phyloP scores from a whole-genome alignment of 2,329 filamentous ascomycete genomes.

The Colletotrichum cuscutae region DNA sequence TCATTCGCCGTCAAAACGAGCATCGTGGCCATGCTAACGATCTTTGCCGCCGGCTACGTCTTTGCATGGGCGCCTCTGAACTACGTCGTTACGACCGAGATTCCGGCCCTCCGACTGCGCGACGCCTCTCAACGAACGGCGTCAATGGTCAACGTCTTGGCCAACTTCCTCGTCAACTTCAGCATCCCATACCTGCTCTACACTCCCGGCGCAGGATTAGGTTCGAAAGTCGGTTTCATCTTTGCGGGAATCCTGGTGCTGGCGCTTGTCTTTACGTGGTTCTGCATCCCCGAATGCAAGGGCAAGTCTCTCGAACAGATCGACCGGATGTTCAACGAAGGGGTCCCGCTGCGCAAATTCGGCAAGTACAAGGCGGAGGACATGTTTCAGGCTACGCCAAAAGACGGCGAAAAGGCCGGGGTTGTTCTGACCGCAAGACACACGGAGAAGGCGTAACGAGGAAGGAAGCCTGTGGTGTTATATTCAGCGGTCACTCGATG shows the following conservation, averaged over 20 bases:
- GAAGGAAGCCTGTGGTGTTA: background rate
- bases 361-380: conserved; percentile 22
- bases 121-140: conserved; percentile 27
- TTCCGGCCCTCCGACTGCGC: conserved; percentile 38
- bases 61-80: conserved; percentile 48
- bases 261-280: conserved; percentile 35
- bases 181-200: conserved; percentile 35
- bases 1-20: conserved; percentile 38
- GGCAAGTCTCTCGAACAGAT: conserved; percentile 40
- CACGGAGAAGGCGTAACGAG: conserved; percentile 20
- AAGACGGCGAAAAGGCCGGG: conserved; percentile 13
- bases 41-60: conserved; percentile 46
- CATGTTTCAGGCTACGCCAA: background rate
- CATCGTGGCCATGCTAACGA: conserved; percentile 46
- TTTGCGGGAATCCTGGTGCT: conserved; percentile 35
- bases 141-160: conserved; percentile 37
- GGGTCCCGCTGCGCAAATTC: conserved; percentile 36
- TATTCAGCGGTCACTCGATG: background rate
- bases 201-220: conserved; percentile 31
- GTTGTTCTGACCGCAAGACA: conserved; percentile 4
- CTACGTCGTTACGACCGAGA: conserved; percentile 49
- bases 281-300: conserved; percentile 39
- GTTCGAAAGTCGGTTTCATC: conserved; percentile 36
- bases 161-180: conserved; percentile 38
- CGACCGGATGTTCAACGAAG: conserved; percentile 38